These are phyloP conservation scores for Pestalotiopsis sp. DNA, from an alignment of 2,329 filamentous ascomycete genomes.

Conservation along the genomic window DNA sequence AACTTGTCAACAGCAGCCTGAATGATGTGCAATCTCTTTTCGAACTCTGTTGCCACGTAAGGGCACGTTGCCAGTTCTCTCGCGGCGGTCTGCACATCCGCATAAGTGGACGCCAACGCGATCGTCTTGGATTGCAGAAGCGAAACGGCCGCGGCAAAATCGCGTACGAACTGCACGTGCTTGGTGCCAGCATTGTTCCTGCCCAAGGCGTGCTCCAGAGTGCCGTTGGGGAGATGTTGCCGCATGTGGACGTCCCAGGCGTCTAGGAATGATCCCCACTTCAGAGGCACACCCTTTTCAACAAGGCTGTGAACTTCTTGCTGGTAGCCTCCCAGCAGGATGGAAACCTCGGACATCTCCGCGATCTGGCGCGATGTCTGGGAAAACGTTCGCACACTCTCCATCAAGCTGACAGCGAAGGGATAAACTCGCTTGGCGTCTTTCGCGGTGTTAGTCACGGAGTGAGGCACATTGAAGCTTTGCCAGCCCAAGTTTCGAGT, in stretches of 20 bases:
- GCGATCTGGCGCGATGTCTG: conserved; percentile 85
- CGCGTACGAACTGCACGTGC: conserved; percentile 94
- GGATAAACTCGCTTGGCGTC: conserved; percentile 99
- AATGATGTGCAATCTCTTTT: conserved; percentile 78
- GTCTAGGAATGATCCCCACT: conserved; percentile 98
- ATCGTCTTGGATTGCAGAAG: conserved; percentile 86
- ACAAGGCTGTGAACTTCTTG: conserved; percentile 87
- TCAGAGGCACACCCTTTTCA: conserved; percentile 82
- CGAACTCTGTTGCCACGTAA: conserved; percentile 81
- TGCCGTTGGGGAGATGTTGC: conserved; percentile 58
- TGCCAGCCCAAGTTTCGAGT: conserved; percentile 95
- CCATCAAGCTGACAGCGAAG: conserved; percentile 97
- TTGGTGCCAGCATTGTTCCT: conserved; percentile 76
- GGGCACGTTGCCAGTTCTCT: conserved; percentile 82
- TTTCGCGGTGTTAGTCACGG: conserved; percentile 93
- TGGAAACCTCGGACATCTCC: conserved; percentile 83
- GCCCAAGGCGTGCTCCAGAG: conserved; percentile 57
- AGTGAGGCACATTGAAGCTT: conserved; percentile 90
- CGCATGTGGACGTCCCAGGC: conserved; percentile 89
- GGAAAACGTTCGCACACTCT: conserved; percentile 91
- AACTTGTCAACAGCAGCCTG: conserved; percentile 94
- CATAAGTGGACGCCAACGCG: conserved; percentile 76
- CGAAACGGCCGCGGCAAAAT: conserved; percentile 86
- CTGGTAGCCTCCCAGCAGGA: conserved; percentile 86
- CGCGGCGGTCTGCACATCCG: conserved; percentile 79